phyloP scores from a whole-genome alignment of 768 basidiomycete genomes.

The Coprinopsis strossmayeri region DNA sequence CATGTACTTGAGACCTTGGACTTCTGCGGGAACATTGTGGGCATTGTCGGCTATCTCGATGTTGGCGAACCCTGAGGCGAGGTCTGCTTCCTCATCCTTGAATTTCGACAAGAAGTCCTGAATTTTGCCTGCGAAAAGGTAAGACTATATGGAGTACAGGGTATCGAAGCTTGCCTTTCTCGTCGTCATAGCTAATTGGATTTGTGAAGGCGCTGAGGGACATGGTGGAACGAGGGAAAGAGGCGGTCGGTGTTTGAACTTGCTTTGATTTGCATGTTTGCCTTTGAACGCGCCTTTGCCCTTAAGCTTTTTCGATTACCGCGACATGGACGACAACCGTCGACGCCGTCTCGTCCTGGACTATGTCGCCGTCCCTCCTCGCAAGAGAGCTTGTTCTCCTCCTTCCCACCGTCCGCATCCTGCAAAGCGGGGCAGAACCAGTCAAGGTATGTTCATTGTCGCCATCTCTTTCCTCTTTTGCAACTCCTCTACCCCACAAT shows the following conservation, averaged over 20 bases:
- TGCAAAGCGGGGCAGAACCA: too few species aligned
- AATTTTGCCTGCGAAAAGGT: conserved; percentile 50
- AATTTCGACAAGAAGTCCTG: conserved; percentile 65
- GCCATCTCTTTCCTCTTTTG: too few species aligned
- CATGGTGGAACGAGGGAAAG: conserved; percentile 39
- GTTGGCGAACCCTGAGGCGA: conserved; percentile 60
- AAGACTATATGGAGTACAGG: background rate
- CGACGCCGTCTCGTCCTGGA: too few species aligned
- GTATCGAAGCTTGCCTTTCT: conserved; percentile 46
- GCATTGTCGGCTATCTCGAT: conserved; percentile 58
- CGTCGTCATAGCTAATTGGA: conserved; percentile 60
- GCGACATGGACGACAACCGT: too few species aligned
- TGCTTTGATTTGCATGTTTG: conserved; percentile 9
- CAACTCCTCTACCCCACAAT: too few species aligned
- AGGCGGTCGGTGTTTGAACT: conserved; percentile 32
- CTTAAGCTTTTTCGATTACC: too few species aligned
- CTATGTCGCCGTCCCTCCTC: too few species aligned
- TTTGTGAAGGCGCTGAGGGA: conserved; percentile 57
- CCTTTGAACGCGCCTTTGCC: background rate
- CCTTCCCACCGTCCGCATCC: too few species aligned
- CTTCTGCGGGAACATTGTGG: conserved; percentile 25
- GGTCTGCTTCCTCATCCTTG: conserved; percentile 54
- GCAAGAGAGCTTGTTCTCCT: too few species aligned
- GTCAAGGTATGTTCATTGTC: too few species aligned
- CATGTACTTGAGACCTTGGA: conserved; percentile 68